Base-by-base conservation (phyloP, 1,139 yeast genomes). In the Lodderomyces metapsilosis region DNA sequence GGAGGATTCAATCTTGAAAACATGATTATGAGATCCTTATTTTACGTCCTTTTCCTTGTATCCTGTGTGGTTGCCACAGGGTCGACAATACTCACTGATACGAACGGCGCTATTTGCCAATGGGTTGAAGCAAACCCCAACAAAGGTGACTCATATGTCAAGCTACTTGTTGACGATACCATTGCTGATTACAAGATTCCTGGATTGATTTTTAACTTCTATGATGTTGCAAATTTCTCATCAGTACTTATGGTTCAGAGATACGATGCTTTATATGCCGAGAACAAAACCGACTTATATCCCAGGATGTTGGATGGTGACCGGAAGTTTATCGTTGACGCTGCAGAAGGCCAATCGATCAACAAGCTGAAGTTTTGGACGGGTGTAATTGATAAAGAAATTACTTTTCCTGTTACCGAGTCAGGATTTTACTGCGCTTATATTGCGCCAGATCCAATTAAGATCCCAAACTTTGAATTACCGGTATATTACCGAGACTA, bases 351-450 rank as follows among this genome's bases (percentile, higher is more conserved):
- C 5, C 38, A 34, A 13, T 10, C 25, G 3, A 13, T 44, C 23
- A 44, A 49, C 21, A 32, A 23, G 4, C 7, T 11, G 1, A 38
- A 42, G 9, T 21, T 39, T 16, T 50, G 41, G 38, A 48, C 43
- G 35, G 50, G 43, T 34, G 42, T 23, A 17, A 38, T 45, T 12
- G 45, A 41, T 12, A 40, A 42, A 16, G 39, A 40, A 23, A 27
- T 33, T 15, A 32, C 36, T 12, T 45, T 57, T 35, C 34, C 45
- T 1, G 58, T 62, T 4, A 44, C 53, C 3, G 49, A 56, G 17
- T 50, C 66, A 1, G 74, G 73, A 1, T 43, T 57, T 12, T 68
- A 67, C 44, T 68, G 73, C 53, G 61, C 62, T 15, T 67, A 64
- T 44, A 50, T 61, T 37, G 68, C 65, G 4, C 59, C 61, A 7